phyloP scores from a whole-genome alignment of 2,329 filamentous ascomycete genomes.

The Penicillium sp. region DNA sequence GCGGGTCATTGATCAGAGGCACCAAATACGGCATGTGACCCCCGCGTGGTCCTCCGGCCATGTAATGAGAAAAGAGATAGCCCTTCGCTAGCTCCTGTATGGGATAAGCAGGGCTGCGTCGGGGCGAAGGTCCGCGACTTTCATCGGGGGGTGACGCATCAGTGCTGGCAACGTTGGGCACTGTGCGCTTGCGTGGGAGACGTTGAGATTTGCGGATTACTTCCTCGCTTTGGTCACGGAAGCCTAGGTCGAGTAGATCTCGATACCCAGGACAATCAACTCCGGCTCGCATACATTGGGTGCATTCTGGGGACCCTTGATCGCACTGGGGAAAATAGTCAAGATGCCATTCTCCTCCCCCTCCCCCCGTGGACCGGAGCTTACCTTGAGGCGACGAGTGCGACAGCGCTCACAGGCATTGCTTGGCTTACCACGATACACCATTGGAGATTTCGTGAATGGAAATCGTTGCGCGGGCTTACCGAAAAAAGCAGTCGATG shows the following conservation, averaged over 20 bases:
- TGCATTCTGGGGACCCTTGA: not conserved
- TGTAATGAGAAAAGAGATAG: not conserved
- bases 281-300: not conserved
- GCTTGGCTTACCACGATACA: conserved; percentile 16
- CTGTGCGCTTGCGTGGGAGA: not conserved
- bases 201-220: not conserved
- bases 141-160: not conserved
- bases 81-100: not conserved
- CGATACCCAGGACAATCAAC: not conserved
- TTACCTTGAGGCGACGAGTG: conserved; percentile 11
- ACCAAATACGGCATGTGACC: not conserved
- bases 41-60: not conserved
- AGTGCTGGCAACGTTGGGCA: not conserved
- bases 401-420: conserved; percentile 12
- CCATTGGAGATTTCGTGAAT: conserved; percentile 1
- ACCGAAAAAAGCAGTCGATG: not conserved
- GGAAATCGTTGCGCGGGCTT: not conserved
- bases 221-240: not conserved
- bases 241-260: not conserved
- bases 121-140: not conserved
- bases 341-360: not conserved
- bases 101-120: not conserved
- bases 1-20: not conserved
- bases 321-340: not conserved
- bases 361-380: not conserved